Base-by-base conservation (phyloP, 306 rosid species). In the Vigna hirtella region DNA sequence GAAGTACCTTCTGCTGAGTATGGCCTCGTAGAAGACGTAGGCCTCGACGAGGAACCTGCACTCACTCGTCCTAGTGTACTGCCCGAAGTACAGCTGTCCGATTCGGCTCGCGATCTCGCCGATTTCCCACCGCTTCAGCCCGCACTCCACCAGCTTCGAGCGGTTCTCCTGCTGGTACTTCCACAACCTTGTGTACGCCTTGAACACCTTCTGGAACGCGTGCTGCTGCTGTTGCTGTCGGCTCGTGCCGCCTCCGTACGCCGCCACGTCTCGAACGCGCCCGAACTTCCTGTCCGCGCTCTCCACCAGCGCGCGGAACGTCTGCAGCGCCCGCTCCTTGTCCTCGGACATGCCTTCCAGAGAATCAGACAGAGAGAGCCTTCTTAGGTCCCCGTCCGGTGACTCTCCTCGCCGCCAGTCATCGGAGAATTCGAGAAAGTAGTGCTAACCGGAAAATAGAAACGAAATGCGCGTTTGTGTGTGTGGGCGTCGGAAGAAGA, bases 91-190 rank as follows among this genome's bases (percentile, higher is more conserved):
- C 28, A 96, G 88, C 86, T 96, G 98, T 10, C 98, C 98, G 85
- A 96, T 93, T 87, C 98, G 93, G 84, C 98, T 93, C 5, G 99
- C 98, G 91, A 96, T 93, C 94, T 93, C 99, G 59, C 98, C 99
- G 84, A 93, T 90, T 88, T 96, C 99, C 97, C 94, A 96, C n/a
- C 99, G 99, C 73, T 85, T 87, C 24, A 96, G 85, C 5, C 99
- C 99, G 65, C 89, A 80, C 86, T 82, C 86, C 13, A 93, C 84
- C n/a, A 96, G 93, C 80, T 87, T 86, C 18, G 81, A 51, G 53
- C 99, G 91, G 87, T 82, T 73, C 81, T 90, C 96, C 83, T 96
- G 98, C 89, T 96, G 99, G 84, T 36, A 91, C 91, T 89, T 93
- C 99, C 99, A 96, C 9, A 96, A 84, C 40, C 89, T 87, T 83